These are phyloP conservation scores for Backusella morwellensis DNA, from an alignment of 192 early-diverging fungal species.

Conservation along the genomic window DNA sequence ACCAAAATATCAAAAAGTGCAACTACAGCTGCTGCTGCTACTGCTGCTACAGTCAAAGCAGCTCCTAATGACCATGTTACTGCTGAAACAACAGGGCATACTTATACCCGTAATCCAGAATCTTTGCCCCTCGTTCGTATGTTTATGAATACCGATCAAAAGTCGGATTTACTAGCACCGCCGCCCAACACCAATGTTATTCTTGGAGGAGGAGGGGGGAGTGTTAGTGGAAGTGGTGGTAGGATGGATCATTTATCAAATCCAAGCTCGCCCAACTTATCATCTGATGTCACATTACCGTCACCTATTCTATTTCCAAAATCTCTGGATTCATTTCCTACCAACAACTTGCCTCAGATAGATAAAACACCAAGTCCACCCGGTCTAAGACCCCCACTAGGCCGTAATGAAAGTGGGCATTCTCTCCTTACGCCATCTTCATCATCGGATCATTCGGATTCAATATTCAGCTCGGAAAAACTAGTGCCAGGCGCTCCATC, in stretches of 20 bases:
- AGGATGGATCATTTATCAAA: neutral
- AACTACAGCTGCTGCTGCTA: conserved; percentile 3
- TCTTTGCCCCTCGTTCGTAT: conserved; percentile 31
- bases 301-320: neutral
- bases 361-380: neutral
- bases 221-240: no score
- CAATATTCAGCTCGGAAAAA: neutral
- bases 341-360: neutral
- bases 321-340: neutral
- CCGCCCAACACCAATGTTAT: neutral
- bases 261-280: neutral
- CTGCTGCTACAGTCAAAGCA: conserved; percentile 5
- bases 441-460: conserved; percentile 4
- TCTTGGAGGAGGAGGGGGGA: neutral
- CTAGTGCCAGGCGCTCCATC: conserved; percentile 12
- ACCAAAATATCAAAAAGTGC: conserved; percentile 12
- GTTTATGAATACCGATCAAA: conserved; percentile 21
- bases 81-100: neutral
- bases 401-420: neutral
- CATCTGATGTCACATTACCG: neutral
- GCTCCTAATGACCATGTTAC: neutral
- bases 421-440: conserved; percentile 4
- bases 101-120: conserved; percentile 23
- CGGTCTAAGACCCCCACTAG: neutral
- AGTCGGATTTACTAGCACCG: neutral